Evolutionary conservation across 139 green algal species (phyloP).

Genomic region (Tetraselmis striata): DNA sequence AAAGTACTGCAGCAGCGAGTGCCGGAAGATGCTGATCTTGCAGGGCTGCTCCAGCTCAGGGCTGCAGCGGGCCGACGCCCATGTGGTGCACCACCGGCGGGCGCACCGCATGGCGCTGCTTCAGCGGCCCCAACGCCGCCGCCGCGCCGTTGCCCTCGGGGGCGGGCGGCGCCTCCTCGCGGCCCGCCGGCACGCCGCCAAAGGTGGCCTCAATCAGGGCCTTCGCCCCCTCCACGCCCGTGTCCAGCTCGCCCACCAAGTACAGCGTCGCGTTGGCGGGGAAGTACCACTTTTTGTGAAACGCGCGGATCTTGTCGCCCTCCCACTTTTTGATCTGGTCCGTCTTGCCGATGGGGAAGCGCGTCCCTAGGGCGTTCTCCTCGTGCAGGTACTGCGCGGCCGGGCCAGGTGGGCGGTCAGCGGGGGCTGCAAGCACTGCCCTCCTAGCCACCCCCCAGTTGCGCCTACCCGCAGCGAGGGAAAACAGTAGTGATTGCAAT

Average conservation of each 20-base stretch:
- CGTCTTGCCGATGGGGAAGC: conserved; percentile 95
- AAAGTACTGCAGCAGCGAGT: conserved; percentile 93
- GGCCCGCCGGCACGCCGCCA: conserved; percentile 34
- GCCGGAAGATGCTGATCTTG: conserved; percentile 77
- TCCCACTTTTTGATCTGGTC: conserved; percentile 90
- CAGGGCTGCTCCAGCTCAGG: conserved; percentile 23
- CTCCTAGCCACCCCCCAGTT: no score
- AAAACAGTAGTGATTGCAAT: no score
- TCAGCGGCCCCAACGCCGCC: conserved; percentile 24
- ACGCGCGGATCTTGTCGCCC: conserved; percentile 60
- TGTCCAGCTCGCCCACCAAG: conserved; percentile 87
- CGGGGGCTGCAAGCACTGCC: no score
- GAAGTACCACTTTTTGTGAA: conserved; percentile 94
- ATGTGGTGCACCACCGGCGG: conserved; percentile 87
- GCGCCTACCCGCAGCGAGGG: no score
- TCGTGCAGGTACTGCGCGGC: conserved; percentile 78
- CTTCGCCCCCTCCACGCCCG: conserved; percentile 31
- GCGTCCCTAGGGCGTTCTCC: conserved; percentile 89
- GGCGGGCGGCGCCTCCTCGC: conserved; percentile 7
- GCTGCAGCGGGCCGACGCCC: conserved; percentile 33
- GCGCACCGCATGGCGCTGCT: conserved; percentile 57
- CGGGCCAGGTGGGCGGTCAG: no score
- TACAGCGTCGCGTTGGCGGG: conserved; percentile 95
- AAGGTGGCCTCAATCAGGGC: conserved; percentile 65
- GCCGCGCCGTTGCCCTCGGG: conserved; percentile 24